phyloP scores from a whole-genome alignment of 2,329 filamentous ascomycete genomes.

The Paramyrothecium sp. region DNA sequence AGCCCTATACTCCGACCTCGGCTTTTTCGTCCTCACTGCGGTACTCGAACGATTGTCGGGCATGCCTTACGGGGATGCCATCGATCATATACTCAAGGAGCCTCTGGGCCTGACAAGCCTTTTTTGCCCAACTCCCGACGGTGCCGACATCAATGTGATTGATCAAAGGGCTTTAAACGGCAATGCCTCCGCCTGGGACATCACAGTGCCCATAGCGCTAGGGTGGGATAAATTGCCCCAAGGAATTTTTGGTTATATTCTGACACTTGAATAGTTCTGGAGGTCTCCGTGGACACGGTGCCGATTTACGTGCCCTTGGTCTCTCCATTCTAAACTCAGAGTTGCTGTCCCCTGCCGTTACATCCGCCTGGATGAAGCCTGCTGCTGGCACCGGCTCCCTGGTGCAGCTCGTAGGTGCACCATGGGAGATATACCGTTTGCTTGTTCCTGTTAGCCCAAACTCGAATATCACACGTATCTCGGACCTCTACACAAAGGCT shows the following conservation, averaged over 20 bases:
- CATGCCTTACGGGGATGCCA: slow-evolving; percentile 9
- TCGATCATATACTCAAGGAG: slow-evolving; percentile 2
- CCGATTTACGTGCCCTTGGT: slow-evolving; percentile 11
- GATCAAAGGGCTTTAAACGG: not conserved
- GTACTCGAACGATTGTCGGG: slow-evolving; percentile 10
- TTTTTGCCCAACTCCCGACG: not conserved
- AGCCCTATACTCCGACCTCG: slow-evolving; percentile 11
- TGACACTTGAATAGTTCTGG: slow-evolving; percentile 4
- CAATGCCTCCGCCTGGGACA: slow-evolving; percentile 8
- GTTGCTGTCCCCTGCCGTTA: slow-evolving; percentile 6
- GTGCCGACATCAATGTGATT: slow-evolving; percentile 6
- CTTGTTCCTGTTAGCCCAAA: slow-evolving; percentile 2
- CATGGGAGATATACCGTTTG: slow-evolving; percentile 18
- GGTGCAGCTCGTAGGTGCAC: slow-evolving; percentile 10
- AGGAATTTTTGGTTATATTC: slow-evolving; percentile 1
- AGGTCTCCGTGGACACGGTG: slow-evolving; percentile 6
- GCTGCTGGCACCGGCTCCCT: slow-evolving; percentile 9
- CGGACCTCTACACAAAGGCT: slow-evolving; percentile 24
- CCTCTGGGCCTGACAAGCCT: slow-evolving; percentile 12
- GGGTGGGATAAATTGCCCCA: slow-evolving; percentile 8
- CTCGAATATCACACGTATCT: slow-evolving; percentile 20
- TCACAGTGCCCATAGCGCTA: slow-evolving; percentile 16
- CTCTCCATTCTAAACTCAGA: slow-evolving; percentile 16
- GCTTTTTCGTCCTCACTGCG: slow-evolving; percentile 5
- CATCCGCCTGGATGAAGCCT: slow-evolving; percentile 16